Evolutionary conservation across 345 rosid species (phyloP), one percentile per base, ranked within the genome.

Genomic region (Lepidium sativum): DNA sequence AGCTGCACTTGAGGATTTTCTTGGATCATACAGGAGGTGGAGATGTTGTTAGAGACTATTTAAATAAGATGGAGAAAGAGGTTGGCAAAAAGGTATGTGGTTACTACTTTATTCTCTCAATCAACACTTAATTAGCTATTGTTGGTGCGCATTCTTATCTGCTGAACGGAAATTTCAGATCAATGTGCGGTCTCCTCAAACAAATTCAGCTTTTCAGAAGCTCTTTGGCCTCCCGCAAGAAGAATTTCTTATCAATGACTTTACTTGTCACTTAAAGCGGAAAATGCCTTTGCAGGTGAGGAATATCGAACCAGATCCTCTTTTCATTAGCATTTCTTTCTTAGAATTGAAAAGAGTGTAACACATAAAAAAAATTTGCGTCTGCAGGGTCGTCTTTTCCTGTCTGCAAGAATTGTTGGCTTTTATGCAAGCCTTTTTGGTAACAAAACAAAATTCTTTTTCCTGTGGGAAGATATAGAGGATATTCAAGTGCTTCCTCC

Each of bases 31-130:
- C 97, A 21, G 83, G 73, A 84, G 95, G 97, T 65, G 84, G 83
- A 74, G 83, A 83, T 80, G 87, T 83, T 68, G 94, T 80, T 31
- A 87, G 78, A 70, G 97, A 89, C 31, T 94, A 89, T 74, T 77
- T 94, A 61, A 86, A 61, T 78, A 94, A 84, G 86, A 94, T 94
- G 99, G 99, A 89, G 82, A 94, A 94, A 77, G 99, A 94, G 68
- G 99, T 94, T 31, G 99, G 99, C 38, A 89, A 84, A 79, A 94
- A 94, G 96, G 97, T 87, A 80, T 51, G 38, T 63, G 55, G 44
- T 61, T 50, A 18, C 72, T 35, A 52, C 40, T 51, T 43, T 42
- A 34, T 17, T 43, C 35, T 60, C 50, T 44, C 31, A 60, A 5
- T 43, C 44, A 60, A 29, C 62, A 45, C n/a, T 23, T 63, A 61